Percentiles rank a stretch among this genome's conserved stretches.
Evolutionary conservation across 2,329 filamentous ascomycete genomes (phyloP).

Genomic region (Emydomyces testavorans): DNA sequence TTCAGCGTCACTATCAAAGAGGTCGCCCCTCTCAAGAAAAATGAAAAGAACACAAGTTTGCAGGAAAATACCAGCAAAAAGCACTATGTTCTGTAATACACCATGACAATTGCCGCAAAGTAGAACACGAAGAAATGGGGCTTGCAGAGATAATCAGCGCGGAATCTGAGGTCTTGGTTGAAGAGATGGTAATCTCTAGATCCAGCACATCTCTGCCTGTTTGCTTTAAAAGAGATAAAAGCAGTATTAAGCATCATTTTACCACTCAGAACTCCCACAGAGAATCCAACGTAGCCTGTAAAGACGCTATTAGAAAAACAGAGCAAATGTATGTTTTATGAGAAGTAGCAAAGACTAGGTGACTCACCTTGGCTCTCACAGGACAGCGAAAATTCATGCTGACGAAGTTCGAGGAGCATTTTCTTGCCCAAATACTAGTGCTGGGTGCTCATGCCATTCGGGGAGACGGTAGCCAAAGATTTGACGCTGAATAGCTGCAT

Average conservation of each 20-base stretch:
- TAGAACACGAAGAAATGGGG: too few species aligned
- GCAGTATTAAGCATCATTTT: too few species aligned
- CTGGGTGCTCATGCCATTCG: slow-evolving; percentile 7
- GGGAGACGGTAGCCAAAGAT: background rate
- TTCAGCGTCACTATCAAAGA: background rate
- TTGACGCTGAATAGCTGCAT: background rate
- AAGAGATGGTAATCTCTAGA: too few species aligned
- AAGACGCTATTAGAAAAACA: background rate
- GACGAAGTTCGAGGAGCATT: background rate
- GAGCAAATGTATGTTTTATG: background rate
- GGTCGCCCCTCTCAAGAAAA: background rate
- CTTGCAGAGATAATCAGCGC: too few species aligned
- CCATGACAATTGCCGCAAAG: background rate
- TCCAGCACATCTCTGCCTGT: too few species aligned
- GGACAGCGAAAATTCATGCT: background rate
- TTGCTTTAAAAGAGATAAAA: too few species aligned
- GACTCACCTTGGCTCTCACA: background rate
- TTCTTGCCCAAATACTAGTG: background rate
- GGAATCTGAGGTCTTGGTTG: too few species aligned
- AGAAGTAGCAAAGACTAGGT: background rate
- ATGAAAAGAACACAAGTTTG: background rate
- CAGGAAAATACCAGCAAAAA: background rate
- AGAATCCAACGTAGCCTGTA: background rate
- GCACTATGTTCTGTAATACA: background rate
- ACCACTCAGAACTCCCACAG: too few species aligned